These are phyloP conservation scores for Penicillium cataractarum DNA, from an alignment of 495 filamentous ascomycete genomes.

Conservation along the genomic window DNA sequence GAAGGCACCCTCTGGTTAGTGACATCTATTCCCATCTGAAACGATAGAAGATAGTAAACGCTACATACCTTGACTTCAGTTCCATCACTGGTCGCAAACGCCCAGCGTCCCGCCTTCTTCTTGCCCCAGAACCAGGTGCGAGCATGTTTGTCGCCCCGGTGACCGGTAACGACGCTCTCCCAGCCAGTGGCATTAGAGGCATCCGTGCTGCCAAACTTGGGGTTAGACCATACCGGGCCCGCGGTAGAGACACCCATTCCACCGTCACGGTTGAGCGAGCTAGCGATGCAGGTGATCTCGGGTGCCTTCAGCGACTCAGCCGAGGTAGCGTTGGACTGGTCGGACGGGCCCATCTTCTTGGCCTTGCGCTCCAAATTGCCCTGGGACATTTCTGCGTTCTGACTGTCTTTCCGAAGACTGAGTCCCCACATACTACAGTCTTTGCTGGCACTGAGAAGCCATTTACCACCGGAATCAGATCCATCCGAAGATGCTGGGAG, in stretches of 20 bases:
- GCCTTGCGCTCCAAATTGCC: constrained; percentile 79
- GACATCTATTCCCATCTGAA: neutral
- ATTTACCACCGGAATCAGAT: constrained; percentile 86
- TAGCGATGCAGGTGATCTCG: constrained; percentile 86
- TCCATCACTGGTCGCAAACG: constrained; percentile 83
- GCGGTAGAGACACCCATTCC: constrained; percentile 80
- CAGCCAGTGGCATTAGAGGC: constrained; percentile 79
- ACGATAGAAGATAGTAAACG: neutral
- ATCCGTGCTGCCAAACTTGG: constrained; percentile 56
- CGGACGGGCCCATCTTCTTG: constrained; percentile 74
- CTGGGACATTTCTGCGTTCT: constrained; percentile 91
- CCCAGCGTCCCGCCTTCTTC: constrained; percentile 90
- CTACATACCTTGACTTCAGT: constrained; percentile 67
- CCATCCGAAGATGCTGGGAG: constrained; percentile 85
- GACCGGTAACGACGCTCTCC: constrained; percentile 97
- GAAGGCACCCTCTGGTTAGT: constrained; percentile 12
- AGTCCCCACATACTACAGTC: constrained; percentile 94
- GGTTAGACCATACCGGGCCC: constrained; percentile 77
- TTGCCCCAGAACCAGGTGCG: constrained; percentile 98
- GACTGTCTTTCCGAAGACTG: constrained; percentile 91
- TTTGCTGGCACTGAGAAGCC: constrained; percentile 85
- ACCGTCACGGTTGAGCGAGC: constrained; percentile 88
- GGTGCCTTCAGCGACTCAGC: constrained; percentile 83
- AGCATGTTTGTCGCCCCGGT: constrained; percentile 79
- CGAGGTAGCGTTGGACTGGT: constrained; percentile 38